These are phyloP conservation scores for Cenchrus fungigraminus DNA, from an alignment of 176 grass and related monocot genomes.

Conservation along the genomic window DNA sequence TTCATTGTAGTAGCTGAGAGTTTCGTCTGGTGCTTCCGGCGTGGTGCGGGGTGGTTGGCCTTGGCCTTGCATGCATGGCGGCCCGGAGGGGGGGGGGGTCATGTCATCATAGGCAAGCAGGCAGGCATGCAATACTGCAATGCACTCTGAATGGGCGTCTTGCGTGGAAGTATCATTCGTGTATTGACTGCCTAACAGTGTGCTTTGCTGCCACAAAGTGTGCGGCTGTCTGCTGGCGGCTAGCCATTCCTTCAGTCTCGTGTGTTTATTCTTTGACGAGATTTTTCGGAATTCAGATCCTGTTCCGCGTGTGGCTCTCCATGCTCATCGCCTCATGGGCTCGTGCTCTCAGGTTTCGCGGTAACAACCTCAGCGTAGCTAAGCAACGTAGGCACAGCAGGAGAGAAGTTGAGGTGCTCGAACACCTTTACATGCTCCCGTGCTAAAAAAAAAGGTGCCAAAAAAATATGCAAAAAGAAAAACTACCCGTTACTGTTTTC, in stretches of 20 bases:
- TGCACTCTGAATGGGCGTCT: slow-evolving; percentile 7
- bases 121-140: neutral
- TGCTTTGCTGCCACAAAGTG: neutral
- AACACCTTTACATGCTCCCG: too few species aligned
- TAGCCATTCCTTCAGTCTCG: neutral
- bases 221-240: neutral
- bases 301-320: neutral
- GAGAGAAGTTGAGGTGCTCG: too few species aligned
- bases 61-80: neutral
- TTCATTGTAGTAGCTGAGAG: slow-evolving; percentile 6
- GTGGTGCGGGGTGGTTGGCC: slow-evolving; percentile 12
- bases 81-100: slow-evolving; percentile 21
- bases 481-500: too few species aligned
- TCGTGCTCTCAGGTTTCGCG: neutral
- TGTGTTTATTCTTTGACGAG: neutral
- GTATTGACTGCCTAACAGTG: slow-evolving; percentile 6
- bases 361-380: neutral
- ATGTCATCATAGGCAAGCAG: slow-evolving; percentile 13
- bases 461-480: too few species aligned
- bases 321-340: too few species aligned
- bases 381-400: too few species aligned
- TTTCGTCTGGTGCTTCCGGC: neutral
- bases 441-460: too few species aligned
- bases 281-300: neutral
- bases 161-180: neutral